Evolutionary conservation across 805 yeast species (phyloP).

Genomic region (Wickerhamiella australiensis): DNA sequence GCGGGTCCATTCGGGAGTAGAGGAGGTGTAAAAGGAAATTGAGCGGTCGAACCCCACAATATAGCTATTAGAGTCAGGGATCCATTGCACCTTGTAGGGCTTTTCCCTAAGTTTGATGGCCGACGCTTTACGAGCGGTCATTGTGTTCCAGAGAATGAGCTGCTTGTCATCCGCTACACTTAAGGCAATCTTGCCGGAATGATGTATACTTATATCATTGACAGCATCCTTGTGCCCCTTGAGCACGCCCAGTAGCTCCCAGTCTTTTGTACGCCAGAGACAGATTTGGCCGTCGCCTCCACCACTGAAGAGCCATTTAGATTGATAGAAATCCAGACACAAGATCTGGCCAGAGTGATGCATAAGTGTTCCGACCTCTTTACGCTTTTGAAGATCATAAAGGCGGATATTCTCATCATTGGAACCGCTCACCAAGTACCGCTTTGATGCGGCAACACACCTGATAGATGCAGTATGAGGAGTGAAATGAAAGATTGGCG

Average conservation of each 20-base stretch:
- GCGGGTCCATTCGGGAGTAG: constrained; percentile 42
- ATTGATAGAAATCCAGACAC: constrained; percentile 44
- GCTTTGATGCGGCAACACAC: constrained; percentile 65
- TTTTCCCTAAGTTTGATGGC: constrained; percentile 38
- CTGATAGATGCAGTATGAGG: constrained; percentile 86
- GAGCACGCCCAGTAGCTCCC: constrained; percentile 82
- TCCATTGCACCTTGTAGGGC: constrained; percentile 38
- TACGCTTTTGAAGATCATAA: constrained; percentile 85
- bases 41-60: constrained; percentile 61
- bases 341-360: constrained; percentile 87
- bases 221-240: constrained; percentile 82
- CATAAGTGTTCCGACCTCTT: constrained; percentile 80
- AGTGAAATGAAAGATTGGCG: constrained; percentile 90
- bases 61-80: constrained; percentile 53
- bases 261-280: constrained; percentile 91
- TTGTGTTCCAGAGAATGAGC: constrained; percentile 82
- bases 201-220: constrained; percentile 80
- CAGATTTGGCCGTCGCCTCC: constrained; percentile 83
- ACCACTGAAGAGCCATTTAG: constrained; percentile 79
- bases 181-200: constrained; percentile 78
- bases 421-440: constrained; percentile 85
- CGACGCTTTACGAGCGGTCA: constrained; percentile 94
- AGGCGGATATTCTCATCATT: constrained; percentile 93
- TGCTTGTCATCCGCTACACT: constrained; percentile 80
- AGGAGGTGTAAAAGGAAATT: constrained; percentile 52